phyloP scores from a whole-genome alignment of 1,139 yeast species.

The Williopsis jadinii region DNA sequence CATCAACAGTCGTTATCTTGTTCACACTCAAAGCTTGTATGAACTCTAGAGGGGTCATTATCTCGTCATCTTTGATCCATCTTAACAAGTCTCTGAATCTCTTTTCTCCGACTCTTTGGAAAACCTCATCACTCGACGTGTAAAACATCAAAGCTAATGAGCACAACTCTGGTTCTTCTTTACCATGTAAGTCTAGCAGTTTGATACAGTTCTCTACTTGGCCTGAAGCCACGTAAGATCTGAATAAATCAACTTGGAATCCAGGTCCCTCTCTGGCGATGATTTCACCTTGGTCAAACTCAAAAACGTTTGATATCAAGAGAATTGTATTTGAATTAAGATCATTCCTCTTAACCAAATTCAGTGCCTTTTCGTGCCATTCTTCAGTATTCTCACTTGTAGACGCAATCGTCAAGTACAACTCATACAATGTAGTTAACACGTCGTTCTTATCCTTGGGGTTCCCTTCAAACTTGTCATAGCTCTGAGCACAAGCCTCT shows the following conservation, averaged over 20 bases:
- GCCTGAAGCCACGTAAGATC: constrained; percentile 52
- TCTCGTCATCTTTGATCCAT: constrained; percentile 43
- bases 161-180: constrained; percentile 56
- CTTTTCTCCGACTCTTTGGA: constrained; percentile 46
- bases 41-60: constrained; percentile 72
- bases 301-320: constrained; percentile 60
- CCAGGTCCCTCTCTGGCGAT: constrained; percentile 20
- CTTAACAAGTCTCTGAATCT: constrained; percentile 45
- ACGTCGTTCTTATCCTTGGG: constrained; percentile 64
- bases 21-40: constrained; percentile 60
- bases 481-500: constrained; percentile 83
- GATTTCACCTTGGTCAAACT: constrained; percentile 41
- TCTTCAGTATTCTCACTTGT: constrained; percentile 28
- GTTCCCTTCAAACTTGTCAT: constrained; percentile 69
- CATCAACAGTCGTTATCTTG: constrained; percentile 65
- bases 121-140: constrained; percentile 49
- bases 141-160: constrained; percentile 60
- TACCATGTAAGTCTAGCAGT: constrained; percentile 54
- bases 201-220: constrained; percentile 52
- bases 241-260: constrained; percentile 49
- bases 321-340: constrained; percentile 57
- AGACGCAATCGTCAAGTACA: constrained; percentile 62
- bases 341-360: constrained; percentile 38
- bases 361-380: constrained; percentile 65
- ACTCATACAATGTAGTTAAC: constrained; percentile 71